Evolutionary conservation across 75 land plant genomes (phyloP).

Genomic region (Pinus taeda): DNA sequence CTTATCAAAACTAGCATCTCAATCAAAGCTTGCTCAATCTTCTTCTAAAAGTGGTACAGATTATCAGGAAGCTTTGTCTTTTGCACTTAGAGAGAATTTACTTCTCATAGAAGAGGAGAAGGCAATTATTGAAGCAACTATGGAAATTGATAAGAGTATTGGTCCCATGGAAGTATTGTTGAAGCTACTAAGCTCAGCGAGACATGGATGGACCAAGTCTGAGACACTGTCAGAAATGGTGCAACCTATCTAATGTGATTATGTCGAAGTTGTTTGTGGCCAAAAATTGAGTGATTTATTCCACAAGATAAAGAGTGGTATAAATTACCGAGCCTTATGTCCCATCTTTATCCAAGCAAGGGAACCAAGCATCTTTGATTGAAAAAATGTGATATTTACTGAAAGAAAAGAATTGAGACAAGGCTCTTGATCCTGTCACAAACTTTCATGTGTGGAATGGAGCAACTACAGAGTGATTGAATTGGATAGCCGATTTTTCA

Average conservation of each 20-base stretch:
- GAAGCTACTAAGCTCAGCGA: conserved; percentile 41
- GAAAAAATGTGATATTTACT: conserved; percentile 52
- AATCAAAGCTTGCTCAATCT: too few species aligned
- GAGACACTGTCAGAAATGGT: conserved; percentile 31
- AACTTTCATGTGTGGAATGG: conserved; percentile 97
- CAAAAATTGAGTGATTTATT: too few species aligned
- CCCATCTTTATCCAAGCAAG: too few species aligned
- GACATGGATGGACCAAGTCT: conserved; percentile 60
- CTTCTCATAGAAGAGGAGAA: too few species aligned
- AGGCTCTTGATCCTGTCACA: conserved; percentile 88
- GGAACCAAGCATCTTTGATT: too few species aligned
- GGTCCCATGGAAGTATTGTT: conserved; percentile 49
- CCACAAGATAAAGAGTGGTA: too few species aligned
- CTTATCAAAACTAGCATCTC: too few species aligned
- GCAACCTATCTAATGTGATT: conserved; percentile 64
- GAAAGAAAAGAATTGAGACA: conserved; percentile 85
- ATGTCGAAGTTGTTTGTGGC: conserved; percentile 62
- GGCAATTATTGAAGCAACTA: too few species aligned
- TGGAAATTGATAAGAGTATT: conserved; percentile 21
- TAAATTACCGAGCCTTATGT: too few species aligned
- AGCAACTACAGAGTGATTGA: conserved; percentile 73
- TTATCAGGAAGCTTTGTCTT: too few species aligned
- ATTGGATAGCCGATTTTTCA: conserved; percentile 95
- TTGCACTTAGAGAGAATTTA: too few species aligned
- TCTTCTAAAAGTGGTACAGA: too few species aligned